These are phyloP conservation scores for Stephania japonica DNA, from an alignment of 164 flowering plant genomes.

Conservation along the genomic window DNA sequence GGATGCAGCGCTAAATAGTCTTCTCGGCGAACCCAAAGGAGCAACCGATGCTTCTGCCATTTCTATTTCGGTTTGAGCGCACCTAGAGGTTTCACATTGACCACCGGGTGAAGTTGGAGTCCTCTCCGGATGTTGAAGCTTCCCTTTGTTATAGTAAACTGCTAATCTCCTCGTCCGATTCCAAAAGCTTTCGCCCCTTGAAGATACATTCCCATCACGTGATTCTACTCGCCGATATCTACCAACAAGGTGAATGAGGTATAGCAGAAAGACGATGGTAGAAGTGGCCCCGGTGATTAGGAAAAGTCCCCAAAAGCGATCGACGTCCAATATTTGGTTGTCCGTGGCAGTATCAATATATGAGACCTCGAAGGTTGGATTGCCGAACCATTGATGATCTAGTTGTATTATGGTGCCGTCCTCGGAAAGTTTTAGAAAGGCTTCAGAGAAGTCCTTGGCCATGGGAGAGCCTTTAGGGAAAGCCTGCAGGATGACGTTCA, in stretches of 20 bases:
- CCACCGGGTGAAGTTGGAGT: neutral
- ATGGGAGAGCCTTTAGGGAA: slow-evolving; percentile 38
- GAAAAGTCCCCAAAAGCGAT: slow-evolving; percentile 37
- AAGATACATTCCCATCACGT: neutral
- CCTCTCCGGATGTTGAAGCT: neutral
- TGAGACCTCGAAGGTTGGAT: slow-evolving; percentile 18
- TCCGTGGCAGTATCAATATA: neutral
- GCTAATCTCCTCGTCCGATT: neutral
- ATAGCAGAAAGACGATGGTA: slow-evolving; percentile 19
- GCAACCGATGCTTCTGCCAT: neutral
- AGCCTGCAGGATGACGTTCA: neutral
- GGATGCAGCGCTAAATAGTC: neutral
- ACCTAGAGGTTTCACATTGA: neutral
- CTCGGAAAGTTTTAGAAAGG: slow-evolving; percentile 30
- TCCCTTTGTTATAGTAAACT: neutral
- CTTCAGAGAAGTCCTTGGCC: slow-evolving; percentile 25
- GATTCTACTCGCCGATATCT: neutral
- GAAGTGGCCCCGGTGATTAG: slow-evolving; percentile 21
- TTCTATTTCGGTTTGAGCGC: slow-evolving; percentile 3
- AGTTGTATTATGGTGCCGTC: slow-evolving; percentile 19
- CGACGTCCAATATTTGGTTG: slow-evolving; percentile 23
- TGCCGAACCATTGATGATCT: slow-evolving; percentile 25
- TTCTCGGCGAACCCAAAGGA: neutral
- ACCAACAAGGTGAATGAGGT: slow-evolving; percentile 1
- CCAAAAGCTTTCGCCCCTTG: slow-evolving; percentile 5